phyloP scores from a whole-genome alignment of 106 monocot species.

The Allium sativum region DNA sequence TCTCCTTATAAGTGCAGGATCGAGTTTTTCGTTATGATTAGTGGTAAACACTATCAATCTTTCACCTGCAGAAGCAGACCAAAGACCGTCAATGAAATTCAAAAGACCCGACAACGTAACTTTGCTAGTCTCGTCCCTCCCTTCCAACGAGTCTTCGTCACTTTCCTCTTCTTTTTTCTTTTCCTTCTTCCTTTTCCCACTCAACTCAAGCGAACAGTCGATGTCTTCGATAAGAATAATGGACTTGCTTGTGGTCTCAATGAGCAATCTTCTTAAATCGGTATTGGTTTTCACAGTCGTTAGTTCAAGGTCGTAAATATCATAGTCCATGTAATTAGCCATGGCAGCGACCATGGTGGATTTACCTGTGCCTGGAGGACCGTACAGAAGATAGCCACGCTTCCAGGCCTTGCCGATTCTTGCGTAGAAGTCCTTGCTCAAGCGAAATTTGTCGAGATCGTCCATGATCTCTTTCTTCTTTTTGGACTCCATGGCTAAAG shows the following conservation, averaged over 20 bases:
- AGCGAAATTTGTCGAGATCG: constrained; percentile 11
- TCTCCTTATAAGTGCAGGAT: constrained; percentile 17
- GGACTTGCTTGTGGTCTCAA: constrained; percentile 11
- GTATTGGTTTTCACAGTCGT: constrained; percentile 6
- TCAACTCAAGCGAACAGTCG: constrained; percentile 12
- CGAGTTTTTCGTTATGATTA: constrained; percentile 21
- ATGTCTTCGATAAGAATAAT: constrained; percentile 19
- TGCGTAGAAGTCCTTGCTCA: constrained; percentile 8
- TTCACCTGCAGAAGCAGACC: constrained; percentile 22
- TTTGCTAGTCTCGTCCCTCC: constrained; percentile 1
- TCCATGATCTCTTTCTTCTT: constrained; percentile 12
- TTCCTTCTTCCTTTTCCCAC: constrained; percentile 1
- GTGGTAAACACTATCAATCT: constrained; percentile 26
- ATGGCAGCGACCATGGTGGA: constrained; percentile 19
- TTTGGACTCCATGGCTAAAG: constrained; percentile 6
- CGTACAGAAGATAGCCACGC: constrained; percentile 15
- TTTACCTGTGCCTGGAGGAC: constrained; percentile 23
- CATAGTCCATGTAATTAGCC: constrained; percentile 16
- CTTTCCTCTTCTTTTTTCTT: background rate
- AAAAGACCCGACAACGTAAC: constrained; percentile 15
- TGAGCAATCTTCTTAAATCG: constrained; percentile 3
- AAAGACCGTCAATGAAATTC: constrained; percentile 19
- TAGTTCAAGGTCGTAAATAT: constrained; percentile 19
- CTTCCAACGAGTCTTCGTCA: background rate
- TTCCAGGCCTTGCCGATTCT: constrained; percentile 23